These are phyloP conservation scores for Inonotus hispidus DNA, from an alignment of 1,284 basidiomycete genomes.

Conservation along the genomic window DNA sequence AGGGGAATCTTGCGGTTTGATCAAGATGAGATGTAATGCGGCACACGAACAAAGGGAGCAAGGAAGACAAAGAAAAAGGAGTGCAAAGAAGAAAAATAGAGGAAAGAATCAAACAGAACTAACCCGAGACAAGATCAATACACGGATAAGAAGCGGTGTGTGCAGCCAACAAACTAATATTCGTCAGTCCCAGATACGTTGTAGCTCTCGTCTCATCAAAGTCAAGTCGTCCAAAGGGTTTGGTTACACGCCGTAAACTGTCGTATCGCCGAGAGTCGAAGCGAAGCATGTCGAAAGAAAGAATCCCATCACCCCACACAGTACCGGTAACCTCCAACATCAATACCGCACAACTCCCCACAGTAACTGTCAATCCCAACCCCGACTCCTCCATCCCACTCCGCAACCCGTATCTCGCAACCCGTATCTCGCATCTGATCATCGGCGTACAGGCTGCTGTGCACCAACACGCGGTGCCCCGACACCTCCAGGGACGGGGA, in stretches of 20 bases:
- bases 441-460: conserved; percentile 9
- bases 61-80: background rate
- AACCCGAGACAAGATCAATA: background rate
- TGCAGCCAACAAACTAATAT: background rate
- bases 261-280: too few species aligned
- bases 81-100: background rate
- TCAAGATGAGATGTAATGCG: too few species aligned
- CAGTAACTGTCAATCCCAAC: background rate
- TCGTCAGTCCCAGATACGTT: background rate
- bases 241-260: background rate
- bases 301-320: too few species aligned
- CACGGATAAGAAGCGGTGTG: conserved; percentile 3
- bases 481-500: background rate
- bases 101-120: background rate
- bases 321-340: background rate
- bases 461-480: background rate
- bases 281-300: too few species aligned
- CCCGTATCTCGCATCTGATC: background rate
- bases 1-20: too few species aligned
- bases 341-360: too few species aligned
- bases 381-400: too few species aligned
- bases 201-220: background rate
- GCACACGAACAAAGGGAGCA: background rate
- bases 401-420: background rate
- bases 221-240: background rate